Evolutionary conservation across 306 rosid genomes (phyloP).

Genomic region (Lithocarpus polystachyus): DNA sequence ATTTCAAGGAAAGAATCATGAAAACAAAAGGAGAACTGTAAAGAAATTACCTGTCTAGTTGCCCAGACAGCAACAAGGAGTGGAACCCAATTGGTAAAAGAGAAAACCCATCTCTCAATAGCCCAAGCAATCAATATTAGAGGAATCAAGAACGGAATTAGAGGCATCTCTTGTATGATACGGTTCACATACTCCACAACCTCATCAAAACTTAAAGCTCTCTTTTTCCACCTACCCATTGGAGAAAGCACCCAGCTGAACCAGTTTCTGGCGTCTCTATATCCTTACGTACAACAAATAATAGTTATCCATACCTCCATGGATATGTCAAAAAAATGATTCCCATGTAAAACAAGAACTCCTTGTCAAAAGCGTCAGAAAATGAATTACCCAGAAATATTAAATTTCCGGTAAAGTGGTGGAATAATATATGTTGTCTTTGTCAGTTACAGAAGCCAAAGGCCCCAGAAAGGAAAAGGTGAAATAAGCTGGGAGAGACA

Average conservation of each 20-base stretch:
- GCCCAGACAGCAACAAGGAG: slow-evolving; percentile 74
- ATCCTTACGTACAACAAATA: not conserved
- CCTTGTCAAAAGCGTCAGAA: not conserved
- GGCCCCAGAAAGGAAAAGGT: not conserved
- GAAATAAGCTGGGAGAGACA: not conserved
- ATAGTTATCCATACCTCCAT: not conserved
- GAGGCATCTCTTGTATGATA: slow-evolving; percentile 53
- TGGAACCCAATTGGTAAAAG: slow-evolving; percentile 86
- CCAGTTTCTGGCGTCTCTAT: not conserved
- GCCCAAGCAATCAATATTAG: slow-evolving; percentile 68
- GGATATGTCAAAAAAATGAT: not conserved
- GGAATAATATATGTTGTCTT: not conserved
- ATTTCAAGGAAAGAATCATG: not conserved
- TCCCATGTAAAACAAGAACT: not conserved
- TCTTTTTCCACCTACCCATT: slow-evolving; percentile 50
- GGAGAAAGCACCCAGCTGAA: slow-evolving; percentile 21
- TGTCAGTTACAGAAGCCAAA: slow-evolving; percentile 16
- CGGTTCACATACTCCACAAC: slow-evolving; percentile 49
- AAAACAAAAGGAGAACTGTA: not conserved
- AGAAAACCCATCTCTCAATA: slow-evolving; percentile 81
- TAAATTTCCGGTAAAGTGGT: not conserved
- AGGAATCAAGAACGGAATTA: slow-evolving; percentile 53
- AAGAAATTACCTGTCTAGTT: slow-evolving; percentile 65
- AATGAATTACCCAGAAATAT: not conserved
- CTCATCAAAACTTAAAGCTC: slow-evolving; percentile 37